Evolutionary conservation across 306 rosid species (phyloP).

Genomic region (Sphenostylis stenocarpa): DNA sequence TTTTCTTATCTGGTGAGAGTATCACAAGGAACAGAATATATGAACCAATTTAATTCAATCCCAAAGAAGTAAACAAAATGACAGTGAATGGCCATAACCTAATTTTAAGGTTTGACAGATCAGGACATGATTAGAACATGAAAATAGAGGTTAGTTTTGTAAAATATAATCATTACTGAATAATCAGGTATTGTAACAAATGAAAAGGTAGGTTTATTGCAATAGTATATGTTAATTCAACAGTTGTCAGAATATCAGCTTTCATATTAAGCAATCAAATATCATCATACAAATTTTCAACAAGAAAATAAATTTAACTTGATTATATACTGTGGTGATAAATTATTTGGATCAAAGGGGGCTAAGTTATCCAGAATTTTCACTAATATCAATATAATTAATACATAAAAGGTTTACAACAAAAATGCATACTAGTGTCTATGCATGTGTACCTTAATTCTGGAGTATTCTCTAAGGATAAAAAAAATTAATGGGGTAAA

Average conservation of each 20-base stretch:
- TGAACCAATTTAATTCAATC: constrained; percentile 12
- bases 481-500: neutral
- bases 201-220: neutral
- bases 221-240: neutral
- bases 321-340: neutral
- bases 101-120: neutral
- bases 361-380: neutral
- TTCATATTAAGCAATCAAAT: neutral
- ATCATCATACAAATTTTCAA: neutral
- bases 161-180: neutral
- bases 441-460: neutral
- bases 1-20: constrained; percentile 72
- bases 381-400: neutral
- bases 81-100: neutral
- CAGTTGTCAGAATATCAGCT: constrained; percentile 8
- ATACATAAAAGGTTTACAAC: constrained; percentile 1
- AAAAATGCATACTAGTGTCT: neutral
- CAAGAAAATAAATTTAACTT: neutral
- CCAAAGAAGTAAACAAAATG: neutral
- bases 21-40: constrained; percentile 17
- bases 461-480: neutral
- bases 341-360: neutral
- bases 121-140: constrained; percentile 6
- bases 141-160: neutral
- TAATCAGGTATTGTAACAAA: neutral